Conservation (phyloP, 2,329 filamentous ascomycete species). For the Aspergillus eucalypticola region DNA sequence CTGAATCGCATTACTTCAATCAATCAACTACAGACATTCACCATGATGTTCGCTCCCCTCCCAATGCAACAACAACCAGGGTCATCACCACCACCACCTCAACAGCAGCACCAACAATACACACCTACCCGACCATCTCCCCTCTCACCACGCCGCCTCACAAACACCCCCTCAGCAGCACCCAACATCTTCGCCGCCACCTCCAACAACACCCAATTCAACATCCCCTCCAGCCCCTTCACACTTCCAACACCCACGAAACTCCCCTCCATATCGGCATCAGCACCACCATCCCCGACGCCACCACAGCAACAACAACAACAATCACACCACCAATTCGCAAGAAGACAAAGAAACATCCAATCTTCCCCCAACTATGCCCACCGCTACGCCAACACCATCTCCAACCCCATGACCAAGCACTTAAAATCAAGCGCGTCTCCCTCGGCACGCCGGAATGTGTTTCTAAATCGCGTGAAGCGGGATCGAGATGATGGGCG, state of each 20-base stretch:
- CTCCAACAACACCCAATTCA: background rate
- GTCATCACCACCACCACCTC: constrained; percentile 14
- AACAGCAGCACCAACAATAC: background rate
- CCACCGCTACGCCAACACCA: constrained; percentile 37
- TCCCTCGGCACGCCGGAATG: constrained; percentile 35
- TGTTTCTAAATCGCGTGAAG: constrained; percentile 46
- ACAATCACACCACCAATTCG: background rate
- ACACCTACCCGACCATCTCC: constrained; percentile 28
- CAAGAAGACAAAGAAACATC: background rate
- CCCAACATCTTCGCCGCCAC: background rate
- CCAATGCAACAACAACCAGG: constrained; percentile 18
- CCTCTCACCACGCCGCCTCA: constrained; percentile 20
- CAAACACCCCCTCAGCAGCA: background rate
- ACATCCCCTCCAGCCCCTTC: constrained; percentile 1
- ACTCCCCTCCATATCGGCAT: background rate
- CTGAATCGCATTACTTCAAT: background rate
- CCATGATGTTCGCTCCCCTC: constrained; percentile 34
- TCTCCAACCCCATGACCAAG: constrained; percentile 35
- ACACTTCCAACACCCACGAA: background rate
- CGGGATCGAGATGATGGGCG: constrained; percentile 41
- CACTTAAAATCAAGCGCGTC: constrained; percentile 24
- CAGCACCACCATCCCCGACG: background rate
- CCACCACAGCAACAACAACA: background rate
- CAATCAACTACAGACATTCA: background rate
- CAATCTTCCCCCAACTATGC: constrained; percentile 31